phyloP scores from a whole-genome alignment of 352 stramenopile genomes.

The Globisporangium nagaii region DNA sequence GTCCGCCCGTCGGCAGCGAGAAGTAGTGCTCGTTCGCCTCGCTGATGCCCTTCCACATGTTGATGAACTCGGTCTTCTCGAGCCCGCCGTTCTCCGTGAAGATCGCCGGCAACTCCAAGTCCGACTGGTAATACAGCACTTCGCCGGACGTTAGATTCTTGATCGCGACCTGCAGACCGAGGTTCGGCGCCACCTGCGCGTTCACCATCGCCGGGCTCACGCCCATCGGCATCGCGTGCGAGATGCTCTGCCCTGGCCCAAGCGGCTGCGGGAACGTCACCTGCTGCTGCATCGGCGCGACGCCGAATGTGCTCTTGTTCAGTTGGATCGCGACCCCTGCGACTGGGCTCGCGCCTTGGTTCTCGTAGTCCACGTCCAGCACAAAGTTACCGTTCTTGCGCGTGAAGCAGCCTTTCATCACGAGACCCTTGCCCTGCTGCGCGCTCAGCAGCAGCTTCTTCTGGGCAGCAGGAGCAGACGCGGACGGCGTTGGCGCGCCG shows the following conservation, averaged over 20 bases:
- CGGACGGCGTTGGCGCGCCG: slow-evolving; percentile 28
- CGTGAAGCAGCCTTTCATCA: slow-evolving; percentile 81
- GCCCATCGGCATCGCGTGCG: slow-evolving; percentile 70
- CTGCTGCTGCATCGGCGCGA: slow-evolving; percentile 91
- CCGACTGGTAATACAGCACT: slow-evolving; percentile 95
- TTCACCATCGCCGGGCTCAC: slow-evolving; percentile 80
- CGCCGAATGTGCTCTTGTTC: slow-evolving; percentile 97
- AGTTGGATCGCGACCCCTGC: slow-evolving; percentile 92
- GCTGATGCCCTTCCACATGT: slow-evolving; percentile 94
- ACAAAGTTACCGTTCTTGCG: slow-evolving; percentile 58
- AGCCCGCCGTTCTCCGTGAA: slow-evolving; percentile 86
- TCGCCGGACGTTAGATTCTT: slow-evolving; percentile 94
- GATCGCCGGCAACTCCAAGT: slow-evolving; percentile 88
- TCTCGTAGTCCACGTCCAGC: slow-evolving; percentile 81
- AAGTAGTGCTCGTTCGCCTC: slow-evolving; percentile 94
- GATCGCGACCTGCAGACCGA: slow-evolving; percentile 93
- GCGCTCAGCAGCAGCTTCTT: slow-evolving; percentile 76
- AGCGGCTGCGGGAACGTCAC: slow-evolving; percentile 73
- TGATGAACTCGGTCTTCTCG: slow-evolving; percentile 92
- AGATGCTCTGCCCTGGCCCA: slow-evolving; percentile 65
- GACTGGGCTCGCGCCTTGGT: slow-evolving; percentile 88
- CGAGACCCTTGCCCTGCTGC: slow-evolving; percentile 86
- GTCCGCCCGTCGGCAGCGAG: slow-evolving; percentile 63
- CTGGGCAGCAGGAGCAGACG: slow-evolving; percentile 24
- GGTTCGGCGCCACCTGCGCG: slow-evolving; percentile 57